Conservation (phyloP, 1,284 basidiomycete genomes). For the Anthracocystis walkeri region DNA sequence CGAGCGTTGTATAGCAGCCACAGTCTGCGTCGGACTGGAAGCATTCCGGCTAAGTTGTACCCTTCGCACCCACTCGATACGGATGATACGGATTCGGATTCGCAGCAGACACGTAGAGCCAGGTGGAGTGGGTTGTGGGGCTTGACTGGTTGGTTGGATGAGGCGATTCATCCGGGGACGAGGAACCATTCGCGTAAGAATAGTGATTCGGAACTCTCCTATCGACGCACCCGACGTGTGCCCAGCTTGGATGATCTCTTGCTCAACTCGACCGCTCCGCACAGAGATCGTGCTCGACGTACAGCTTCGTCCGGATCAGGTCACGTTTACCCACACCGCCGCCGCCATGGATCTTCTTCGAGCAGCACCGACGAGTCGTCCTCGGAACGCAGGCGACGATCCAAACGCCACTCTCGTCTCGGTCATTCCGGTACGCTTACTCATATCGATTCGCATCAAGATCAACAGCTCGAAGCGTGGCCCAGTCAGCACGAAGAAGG, state of each 20-base stretch:
- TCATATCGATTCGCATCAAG: conserved; percentile 11
- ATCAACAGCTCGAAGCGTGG: conserved; percentile 4
- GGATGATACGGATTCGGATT: conserved; percentile 33
- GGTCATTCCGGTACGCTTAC: conserved; percentile 14
- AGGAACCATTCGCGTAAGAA: conserved; percentile 27
- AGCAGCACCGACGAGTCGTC: conserved; percentile 32
- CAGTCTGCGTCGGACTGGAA: conserved; percentile 39
- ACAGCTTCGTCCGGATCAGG: conserved; percentile 25
- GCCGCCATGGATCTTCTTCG: conserved; percentile 4
- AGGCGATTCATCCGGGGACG: conserved; percentile 41
- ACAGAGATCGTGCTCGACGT: conserved; percentile 10
- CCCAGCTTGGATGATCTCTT: conserved; percentile 44
- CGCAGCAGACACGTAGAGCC: conserved; percentile 14
- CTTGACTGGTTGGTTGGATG: conserved; percentile 46
- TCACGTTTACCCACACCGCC: background rate
- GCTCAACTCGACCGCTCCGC: conserved; percentile 30
- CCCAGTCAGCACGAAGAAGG: background rate
- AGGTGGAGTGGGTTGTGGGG: conserved; percentile 49
- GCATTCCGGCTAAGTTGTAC: conserved; percentile 30
- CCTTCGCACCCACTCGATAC: conserved; percentile 26
- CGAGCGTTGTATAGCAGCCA: conserved; percentile 22
- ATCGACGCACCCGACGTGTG: conserved; percentile 21
- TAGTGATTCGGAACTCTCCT: conserved; percentile 25
- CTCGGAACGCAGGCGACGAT: conserved; percentile 8
- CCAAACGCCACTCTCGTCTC: conserved; percentile 27